Evolutionary conservation across 805 yeast species (phyloP).

Genomic region (Sugiyamaella qingdaonensis): DNA sequence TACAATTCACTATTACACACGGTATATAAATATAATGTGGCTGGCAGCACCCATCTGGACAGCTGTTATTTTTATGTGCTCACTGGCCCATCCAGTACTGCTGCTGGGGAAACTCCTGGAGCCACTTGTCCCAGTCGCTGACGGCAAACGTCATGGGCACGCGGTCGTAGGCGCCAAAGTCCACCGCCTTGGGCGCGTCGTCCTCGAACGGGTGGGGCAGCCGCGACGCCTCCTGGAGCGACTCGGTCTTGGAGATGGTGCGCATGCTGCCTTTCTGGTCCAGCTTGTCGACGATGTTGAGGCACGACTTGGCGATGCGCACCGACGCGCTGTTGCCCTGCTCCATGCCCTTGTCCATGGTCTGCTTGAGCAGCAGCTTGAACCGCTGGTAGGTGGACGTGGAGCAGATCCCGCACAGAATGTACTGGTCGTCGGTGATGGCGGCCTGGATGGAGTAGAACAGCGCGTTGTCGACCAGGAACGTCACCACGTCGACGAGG

Average conservation of each 20-base stretch:
- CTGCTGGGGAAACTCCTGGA: slow-evolving; percentile 6
- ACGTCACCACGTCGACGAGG: slow-evolving; percentile 12
- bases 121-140: slow-evolving; percentile 18
- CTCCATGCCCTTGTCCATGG: slow-evolving; percentile 1
- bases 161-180: not conserved
- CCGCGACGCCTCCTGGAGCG: slow-evolving; percentile 1
- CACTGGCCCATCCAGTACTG: not conserved
- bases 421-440: slow-evolving; percentile 6
- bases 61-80: too few relatives aligned
- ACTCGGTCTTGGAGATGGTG: not conserved
- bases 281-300: slow-evolving; percentile 11
- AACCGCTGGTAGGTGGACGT: slow-evolving; percentile 2
- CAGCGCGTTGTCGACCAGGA: slow-evolving; percentile 18
- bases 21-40: not conserved
- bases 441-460: slow-evolving; percentile 15
- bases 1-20: not conserved
- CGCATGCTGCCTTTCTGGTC: slow-evolving; percentile 3
- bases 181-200: not conserved
- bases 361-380: slow-evolving; percentile 1
- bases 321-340: slow-evolving; percentile 4
- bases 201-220: slow-evolving; percentile 16
- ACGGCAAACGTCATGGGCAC: slow-evolving; percentile 12
- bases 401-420: slow-evolving; percentile 6
- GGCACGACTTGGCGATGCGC: slow-evolving; percentile 12
- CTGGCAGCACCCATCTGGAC: too few relatives aligned